Percentiles rank a stretch among this genome's conserved stretches.
These are phyloP conservation scores for Candida andamanensis DNA, from an alignment of 805 yeast species.

Conservation along the genomic window DNA sequence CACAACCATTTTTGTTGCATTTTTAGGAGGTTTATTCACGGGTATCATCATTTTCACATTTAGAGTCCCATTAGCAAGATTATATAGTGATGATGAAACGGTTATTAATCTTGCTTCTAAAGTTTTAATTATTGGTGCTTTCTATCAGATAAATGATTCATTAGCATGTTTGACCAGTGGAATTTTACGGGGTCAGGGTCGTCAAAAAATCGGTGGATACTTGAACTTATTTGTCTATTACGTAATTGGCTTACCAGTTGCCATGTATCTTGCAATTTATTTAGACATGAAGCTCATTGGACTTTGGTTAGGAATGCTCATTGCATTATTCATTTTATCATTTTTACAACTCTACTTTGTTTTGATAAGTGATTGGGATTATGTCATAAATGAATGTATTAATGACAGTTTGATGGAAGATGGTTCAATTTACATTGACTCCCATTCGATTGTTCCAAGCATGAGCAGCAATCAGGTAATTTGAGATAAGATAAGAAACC, in stretches of 20 bases:
- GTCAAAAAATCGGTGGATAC: conserved; percentile 53
- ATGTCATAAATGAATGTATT: conserved; percentile 34
- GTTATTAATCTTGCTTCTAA: conserved; percentile 34
- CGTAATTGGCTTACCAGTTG: conserved; percentile 45
- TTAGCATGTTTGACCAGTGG: conserved; percentile 49
- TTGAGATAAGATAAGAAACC: no score
- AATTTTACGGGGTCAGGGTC: conserved; percentile 52
- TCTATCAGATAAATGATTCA: conserved; percentile 51
- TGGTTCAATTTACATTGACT: conserved; percentile 23
- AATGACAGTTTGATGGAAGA: conserved; percentile 40
- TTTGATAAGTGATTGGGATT: conserved; percentile 38
- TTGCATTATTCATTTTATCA: conserved; percentile 39
- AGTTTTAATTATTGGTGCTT: conserved; percentile 42
- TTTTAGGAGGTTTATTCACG: conserved; percentile 31
- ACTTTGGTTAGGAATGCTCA: conserved; percentile 45
- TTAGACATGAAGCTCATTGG: conserved; percentile 38
- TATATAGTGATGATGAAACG: conserved; percentile 36
- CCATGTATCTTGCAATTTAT: conserved; percentile 39
- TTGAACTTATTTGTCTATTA: conserved; percentile 46
- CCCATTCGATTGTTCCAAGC: conserved; percentile 27
- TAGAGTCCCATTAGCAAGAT: conserved; percentile 32
- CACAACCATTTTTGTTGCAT: conserved; percentile 31
- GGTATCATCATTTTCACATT: conserved; percentile 33
- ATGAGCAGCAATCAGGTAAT: conserved; percentile 19
- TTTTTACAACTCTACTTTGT: conserved; percentile 39